These are phyloP conservation scores for Haematococcus sp. DNA, from an alignment of 139 green algal genomes.

Conservation along the genomic window DNA sequence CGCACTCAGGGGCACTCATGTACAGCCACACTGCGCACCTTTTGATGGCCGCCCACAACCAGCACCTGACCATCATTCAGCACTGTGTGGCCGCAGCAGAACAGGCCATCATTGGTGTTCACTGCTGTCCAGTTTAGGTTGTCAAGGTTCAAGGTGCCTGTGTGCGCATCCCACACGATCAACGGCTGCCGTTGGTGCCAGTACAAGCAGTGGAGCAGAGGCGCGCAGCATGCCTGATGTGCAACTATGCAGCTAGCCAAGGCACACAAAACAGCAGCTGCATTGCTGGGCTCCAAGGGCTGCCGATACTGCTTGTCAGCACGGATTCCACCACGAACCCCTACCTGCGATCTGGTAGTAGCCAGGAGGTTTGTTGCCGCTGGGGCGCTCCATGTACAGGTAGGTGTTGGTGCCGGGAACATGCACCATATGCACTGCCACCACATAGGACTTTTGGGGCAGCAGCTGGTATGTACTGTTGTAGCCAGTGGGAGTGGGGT, in stretches of 20 bases:
- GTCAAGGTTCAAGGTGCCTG: constrained; percentile 17
- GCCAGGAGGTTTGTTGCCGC: constrained; percentile 10
- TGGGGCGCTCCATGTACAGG: constrained; percentile 44
- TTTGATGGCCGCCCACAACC: constrained; percentile 29
- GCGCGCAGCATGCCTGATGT: no score
- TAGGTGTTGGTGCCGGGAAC: constrained; percentile 27
- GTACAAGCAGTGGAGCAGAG: no score
- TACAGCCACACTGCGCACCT: constrained; percentile 2
- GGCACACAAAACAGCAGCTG: no score
- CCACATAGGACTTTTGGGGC: constrained; percentile 13
- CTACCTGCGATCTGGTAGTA: background rate
- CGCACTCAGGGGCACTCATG: no score
- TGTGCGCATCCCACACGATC: background rate
- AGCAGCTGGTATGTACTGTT: constrained; percentile 10
- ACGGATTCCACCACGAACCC: no score
- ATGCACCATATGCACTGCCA: constrained; percentile 40
- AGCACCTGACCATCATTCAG: constrained; percentile 12
- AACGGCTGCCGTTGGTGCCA: no score
- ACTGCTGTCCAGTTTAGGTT: constrained; percentile 10
- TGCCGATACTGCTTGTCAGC: no score
- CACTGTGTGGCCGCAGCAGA: constrained; percentile 35
- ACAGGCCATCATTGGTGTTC: constrained; percentile 21
- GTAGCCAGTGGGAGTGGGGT: no score
- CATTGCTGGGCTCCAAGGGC: no score
- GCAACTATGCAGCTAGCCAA: no score